Evolutionary conservation across 306 rosid genomes (phyloP).

Genomic region (Rubus parviflorus): DNA sequence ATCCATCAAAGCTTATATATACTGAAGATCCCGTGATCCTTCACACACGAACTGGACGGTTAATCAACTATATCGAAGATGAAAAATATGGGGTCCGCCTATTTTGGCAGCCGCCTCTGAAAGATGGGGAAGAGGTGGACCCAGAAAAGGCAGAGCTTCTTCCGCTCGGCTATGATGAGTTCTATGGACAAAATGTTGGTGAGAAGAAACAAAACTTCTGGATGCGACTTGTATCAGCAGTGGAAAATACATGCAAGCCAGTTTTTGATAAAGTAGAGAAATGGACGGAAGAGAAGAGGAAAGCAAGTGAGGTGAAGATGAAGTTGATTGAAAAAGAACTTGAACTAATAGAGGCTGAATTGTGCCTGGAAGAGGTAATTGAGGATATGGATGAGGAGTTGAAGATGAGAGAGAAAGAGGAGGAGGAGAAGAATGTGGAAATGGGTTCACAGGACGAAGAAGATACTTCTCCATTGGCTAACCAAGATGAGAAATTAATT

Average conservation of each 20-base stretch:
- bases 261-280: constrained; percentile 50
- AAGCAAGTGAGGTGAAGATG: constrained; percentile 51
- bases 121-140: constrained; percentile 62
- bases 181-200: constrained; percentile 44
- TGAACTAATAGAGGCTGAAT: constrained; percentile 76
- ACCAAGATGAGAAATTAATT: constrained; percentile 40
- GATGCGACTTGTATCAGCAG: constrained; percentile 39
- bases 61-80: constrained; percentile 81
- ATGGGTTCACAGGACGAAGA: constrained; percentile 51
- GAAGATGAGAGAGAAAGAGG: constrained; percentile 65
- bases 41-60: constrained; percentile 74
- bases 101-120: constrained; percentile 86
- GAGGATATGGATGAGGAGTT: constrained; percentile 72
- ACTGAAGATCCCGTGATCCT: constrained; percentile 80
- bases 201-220: constrained; percentile 30
- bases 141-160: constrained; percentile 65
- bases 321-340: constrained; percentile 55
- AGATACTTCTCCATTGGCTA: constrained; percentile 40
- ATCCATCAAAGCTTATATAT: constrained; percentile 69
- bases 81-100: constrained; percentile 74
- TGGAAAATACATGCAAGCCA: constrained; percentile 57
- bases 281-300: constrained; percentile 69
- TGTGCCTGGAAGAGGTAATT: constrained; percentile 60
- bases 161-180: constrained; percentile 85
- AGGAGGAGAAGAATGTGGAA: constrained; percentile 63